Percentiles rank a stretch among this genome's conserved stretches.
Evolutionary conservation across 2,329 filamentous ascomycete species (phyloP).

Genomic region (Epichloe typhina): DNA sequence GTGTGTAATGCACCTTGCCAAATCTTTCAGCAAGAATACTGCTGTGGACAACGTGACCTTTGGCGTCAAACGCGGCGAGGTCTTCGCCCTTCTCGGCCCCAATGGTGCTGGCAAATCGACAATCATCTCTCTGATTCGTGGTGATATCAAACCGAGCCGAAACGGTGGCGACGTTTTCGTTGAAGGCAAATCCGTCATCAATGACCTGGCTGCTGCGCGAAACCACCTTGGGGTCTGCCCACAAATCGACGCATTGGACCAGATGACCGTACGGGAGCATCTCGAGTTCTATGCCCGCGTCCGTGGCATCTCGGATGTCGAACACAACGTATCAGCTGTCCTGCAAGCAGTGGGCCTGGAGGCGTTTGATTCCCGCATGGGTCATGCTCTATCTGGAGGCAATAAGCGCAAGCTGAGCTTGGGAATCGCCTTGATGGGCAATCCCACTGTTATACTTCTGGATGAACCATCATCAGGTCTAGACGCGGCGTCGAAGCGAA

Average conservation of each 20-base stretch:
- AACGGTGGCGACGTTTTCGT: constrained; percentile 70
- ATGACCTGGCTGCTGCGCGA: constrained; percentile 57
- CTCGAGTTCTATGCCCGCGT: constrained; percentile 77
- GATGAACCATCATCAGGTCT: constrained; percentile 84
- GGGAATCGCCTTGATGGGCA: constrained; percentile 84
- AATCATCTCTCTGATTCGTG: constrained; percentile 76
- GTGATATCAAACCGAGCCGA: constrained; percentile 63
- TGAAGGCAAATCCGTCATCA: constrained; percentile 62
- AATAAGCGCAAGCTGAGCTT: constrained; percentile 89
- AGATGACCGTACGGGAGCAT: constrained; percentile 82
- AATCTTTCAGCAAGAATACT: constrained; percentile 60
- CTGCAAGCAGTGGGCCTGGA: constrained; percentile 68
- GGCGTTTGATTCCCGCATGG: constrained; percentile 61
- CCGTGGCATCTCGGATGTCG: constrained; percentile 61
- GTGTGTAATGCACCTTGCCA: constrained; percentile 67
- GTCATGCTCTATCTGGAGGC: constrained; percentile 68
- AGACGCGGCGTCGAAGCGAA: constrained; percentile 78
- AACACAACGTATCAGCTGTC: constrained; percentile 66
- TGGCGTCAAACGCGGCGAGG: constrained; percentile 63
- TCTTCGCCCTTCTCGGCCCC: constrained; percentile 79
- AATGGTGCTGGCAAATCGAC: constrained; percentile 90
- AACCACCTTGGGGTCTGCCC: constrained; percentile 81
- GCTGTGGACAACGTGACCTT: constrained; percentile 87
- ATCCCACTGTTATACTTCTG: constrained; percentile 73
- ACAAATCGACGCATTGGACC: constrained; percentile 76